Conservation (phyloP, 352 stramenopile genomes). For the Phytophthora vignae region DNA sequence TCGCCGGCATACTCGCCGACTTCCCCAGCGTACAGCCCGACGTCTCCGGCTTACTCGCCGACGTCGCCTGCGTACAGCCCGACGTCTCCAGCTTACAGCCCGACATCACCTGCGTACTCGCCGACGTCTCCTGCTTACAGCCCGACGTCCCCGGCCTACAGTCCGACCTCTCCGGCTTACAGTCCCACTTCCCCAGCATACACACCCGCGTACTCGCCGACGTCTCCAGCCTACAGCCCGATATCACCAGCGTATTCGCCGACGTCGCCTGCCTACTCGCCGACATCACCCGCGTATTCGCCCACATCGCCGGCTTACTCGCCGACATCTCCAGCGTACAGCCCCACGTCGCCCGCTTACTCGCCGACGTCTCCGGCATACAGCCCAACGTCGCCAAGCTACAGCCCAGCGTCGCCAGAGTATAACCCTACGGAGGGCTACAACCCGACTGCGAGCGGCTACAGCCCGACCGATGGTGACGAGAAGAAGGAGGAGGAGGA, state of each 20-base stretch:
- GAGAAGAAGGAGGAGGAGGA: constrained; percentile 51
- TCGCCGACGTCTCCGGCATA: constrained; percentile 78
- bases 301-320: constrained; percentile 76
- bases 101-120: constrained; percentile 72
- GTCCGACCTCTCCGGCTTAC: constrained; percentile 84
- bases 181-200: constrained; percentile 88
- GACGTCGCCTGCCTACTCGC: constrained; percentile 74
- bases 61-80: constrained; percentile 73
- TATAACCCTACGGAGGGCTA: constrained; percentile 89
- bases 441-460: constrained; percentile 76
- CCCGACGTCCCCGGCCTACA: constrained; percentile 74
- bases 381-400: constrained; percentile 78
- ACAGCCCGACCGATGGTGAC: constrained; percentile 76
- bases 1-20: constrained; percentile 88
- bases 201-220: constrained; percentile 76
- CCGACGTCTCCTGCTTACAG: constrained; percentile 86
- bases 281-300: constrained; percentile 69
- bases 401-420: constrained; percentile 78
- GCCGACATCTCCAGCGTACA: constrained; percentile 75
- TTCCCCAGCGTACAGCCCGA: constrained; percentile 66
- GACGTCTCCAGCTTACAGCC: constrained; percentile 72
- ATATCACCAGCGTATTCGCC: constrained; percentile 75
- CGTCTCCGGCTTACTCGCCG: constrained; percentile 81
- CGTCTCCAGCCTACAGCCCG: constrained; percentile 65
- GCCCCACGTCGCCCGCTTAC: constrained; percentile 79